A percentile compares a stretch with the other conserved stretches of the same genome.
Conservation (phyloP, 345 rosid genomes). For the Salix suchowensis region DNA sequence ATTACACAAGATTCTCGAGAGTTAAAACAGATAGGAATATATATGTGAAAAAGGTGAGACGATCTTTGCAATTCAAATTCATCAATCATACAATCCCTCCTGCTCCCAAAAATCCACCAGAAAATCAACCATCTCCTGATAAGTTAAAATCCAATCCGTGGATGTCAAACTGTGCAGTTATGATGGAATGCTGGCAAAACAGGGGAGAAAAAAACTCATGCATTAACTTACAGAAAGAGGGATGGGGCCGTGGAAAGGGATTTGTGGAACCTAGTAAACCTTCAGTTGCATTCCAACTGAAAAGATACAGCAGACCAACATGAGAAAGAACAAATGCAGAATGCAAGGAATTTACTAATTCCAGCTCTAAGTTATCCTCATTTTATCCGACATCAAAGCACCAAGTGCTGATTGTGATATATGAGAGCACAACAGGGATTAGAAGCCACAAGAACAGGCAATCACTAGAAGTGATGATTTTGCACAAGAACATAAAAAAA, state of each 20-base stretch:
- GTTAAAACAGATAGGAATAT: background rate
- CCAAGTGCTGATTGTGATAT: too few species aligned
- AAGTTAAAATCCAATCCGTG: constrained; percentile 1
- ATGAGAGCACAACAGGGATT: background rate
- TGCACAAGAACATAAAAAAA: background rate
- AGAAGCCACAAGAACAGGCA: background rate
- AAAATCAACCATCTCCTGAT: constrained; percentile 29
- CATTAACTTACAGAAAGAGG: constrained; percentile 63
- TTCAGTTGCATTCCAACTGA: constrained; percentile 68
- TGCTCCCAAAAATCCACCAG: constrained; percentile 29
- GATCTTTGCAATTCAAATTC: background rate
- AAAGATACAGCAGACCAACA: background rate
- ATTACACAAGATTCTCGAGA: constrained; percentile 8
- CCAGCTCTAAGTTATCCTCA: background rate
- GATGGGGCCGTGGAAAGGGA: constrained; percentile 50
- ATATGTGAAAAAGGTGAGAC: background rate
- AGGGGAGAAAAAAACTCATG: background rate
- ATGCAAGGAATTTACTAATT: background rate
- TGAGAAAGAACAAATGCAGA: background rate
- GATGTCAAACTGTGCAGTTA: background rate
- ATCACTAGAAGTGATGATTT: background rate
- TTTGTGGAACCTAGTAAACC: constrained; percentile 56
- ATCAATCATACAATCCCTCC: constrained; percentile 29
- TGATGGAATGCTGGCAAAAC: background rate
- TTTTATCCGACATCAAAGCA: background rate